These are phyloP conservation scores for Blastocrithidia nonstop DNA, from an alignment of 208 protist genomes.

Conservation along the genomic window DNA sequence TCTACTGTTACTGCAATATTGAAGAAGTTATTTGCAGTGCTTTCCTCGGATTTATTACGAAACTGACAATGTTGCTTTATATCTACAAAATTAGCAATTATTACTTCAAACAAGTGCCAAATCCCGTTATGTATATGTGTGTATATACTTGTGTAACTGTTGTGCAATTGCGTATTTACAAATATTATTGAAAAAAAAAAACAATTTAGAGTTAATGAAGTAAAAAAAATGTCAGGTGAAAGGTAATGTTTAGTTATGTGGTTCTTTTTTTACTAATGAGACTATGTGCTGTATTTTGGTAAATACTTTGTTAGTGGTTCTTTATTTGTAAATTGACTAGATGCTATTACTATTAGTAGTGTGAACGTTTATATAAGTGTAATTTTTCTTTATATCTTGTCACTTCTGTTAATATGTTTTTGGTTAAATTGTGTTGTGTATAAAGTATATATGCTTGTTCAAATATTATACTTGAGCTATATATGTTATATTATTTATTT, in stretches of 20 bases:
- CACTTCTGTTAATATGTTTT: conserved; percentile 4
- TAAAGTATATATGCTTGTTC: neutral
- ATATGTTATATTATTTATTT: conserved; percentile 1
- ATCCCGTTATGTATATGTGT: neutral
- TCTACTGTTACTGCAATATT: neutral
- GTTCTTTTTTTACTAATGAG: neutral
- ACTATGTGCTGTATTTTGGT: neutral
- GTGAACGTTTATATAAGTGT: neutral
- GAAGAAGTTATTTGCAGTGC: neutral
- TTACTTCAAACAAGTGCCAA: neutral
- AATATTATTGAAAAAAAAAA: neutral
- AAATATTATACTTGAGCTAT: conserved; percentile 3
- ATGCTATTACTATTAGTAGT: neutral
- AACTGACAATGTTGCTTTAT: neutral
- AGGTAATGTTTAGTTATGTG: neutral
- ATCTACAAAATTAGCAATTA: neutral
- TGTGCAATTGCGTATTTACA: neutral
- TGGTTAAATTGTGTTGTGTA: neutral
- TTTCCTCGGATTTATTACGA: neutral
- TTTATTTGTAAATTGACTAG: neutral
- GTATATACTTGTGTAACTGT: neutral
- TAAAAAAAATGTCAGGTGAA: conserved; percentile 2
- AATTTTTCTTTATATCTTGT: neutral
- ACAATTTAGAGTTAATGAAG: neutral
- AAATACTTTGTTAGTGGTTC: neutral